These are phyloP conservation scores for Purshia tridentata DNA, from an alignment of 306 rosid genomes.

Conservation along the genomic window DNA sequence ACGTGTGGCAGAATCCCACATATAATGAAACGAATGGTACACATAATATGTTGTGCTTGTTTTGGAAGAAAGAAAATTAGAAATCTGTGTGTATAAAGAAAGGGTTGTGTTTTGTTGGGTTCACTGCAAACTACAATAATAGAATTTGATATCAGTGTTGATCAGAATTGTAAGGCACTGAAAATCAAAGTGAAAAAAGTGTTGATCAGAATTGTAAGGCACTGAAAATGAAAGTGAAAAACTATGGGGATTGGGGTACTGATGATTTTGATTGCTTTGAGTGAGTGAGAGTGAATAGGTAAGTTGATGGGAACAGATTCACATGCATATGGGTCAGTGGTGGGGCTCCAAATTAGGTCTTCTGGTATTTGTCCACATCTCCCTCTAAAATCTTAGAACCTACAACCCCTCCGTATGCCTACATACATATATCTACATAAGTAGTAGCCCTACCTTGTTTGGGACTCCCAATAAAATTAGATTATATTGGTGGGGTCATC, in stretches of 20 bases:
- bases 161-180: conserved; percentile 15
- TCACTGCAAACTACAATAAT: conserved; percentile 15
- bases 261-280: conserved; percentile 23
- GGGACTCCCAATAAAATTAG: conserved; percentile 21
- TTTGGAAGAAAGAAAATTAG: not conserved
- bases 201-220: conserved; percentile 18
- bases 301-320: conserved; percentile 49
- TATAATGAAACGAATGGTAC: too few relatives aligned
- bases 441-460: conserved; percentile 19
- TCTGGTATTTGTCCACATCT: conserved; percentile 67
- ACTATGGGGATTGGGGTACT: not conserved
- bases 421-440: not conserved
- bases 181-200: conserved; percentile 27
- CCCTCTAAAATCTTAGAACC: not conserved
- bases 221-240: conserved; percentile 24
- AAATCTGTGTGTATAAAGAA: not conserved
- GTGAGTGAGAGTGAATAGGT: conserved; percentile 4
- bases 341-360: conserved; percentile 55
- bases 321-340: conserved; percentile 95
- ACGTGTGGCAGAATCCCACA: too few relatives aligned
- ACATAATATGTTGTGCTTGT: too few relatives aligned
- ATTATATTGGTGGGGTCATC: conserved; percentile 20
- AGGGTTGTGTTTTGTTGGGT: not conserved
- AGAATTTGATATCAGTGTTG: conserved; percentile 16
- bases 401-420: too few relatives aligned